These are phyloP conservation scores for Macrophomina phaseolina DNA, from an alignment of 2,329 filamentous ascomycete genomes.

Conservation along the genomic window DNA sequence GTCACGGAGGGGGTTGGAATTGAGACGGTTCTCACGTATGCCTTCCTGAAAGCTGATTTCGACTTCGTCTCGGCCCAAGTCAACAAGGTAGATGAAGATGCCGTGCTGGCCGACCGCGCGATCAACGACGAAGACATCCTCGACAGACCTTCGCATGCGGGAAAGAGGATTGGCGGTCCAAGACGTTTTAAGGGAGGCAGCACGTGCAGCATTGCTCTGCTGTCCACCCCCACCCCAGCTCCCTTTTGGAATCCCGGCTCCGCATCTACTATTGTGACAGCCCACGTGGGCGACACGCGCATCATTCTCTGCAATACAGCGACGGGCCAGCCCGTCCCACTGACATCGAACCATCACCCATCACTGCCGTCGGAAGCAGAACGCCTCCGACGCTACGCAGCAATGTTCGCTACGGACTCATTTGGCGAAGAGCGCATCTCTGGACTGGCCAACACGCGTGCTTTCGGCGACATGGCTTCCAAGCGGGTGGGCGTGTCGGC, in stretches of 20 bases:
- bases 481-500: constrained; percentile 95
- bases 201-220: constrained; percentile 86
- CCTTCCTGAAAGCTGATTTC: constrained; percentile 90
- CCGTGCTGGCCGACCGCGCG: constrained; percentile 73
- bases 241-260: constrained; percentile 95
- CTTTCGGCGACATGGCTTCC: constrained; percentile 89
- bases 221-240: constrained; percentile 87
- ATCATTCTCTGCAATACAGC: constrained; percentile 87
- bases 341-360: constrained; percentile 93
- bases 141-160: constrained; percentile 62
- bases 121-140: constrained; percentile 86
- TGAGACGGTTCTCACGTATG: constrained; percentile 84
- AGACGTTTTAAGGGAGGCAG: constrained; percentile 91
- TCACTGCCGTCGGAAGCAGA: constrained; percentile 83
- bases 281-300: constrained; percentile 92
- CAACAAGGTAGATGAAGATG: constrained; percentile 73
- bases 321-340: constrained; percentile 77
- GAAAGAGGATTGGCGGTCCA: constrained; percentile 68
- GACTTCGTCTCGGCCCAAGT: constrained; percentile 94
- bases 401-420: constrained; percentile 89
- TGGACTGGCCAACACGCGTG: constrained; percentile 89
- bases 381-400: constrained; percentile 82
- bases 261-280: constrained; percentile 80
- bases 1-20: constrained; percentile 61
- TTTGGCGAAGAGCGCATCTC: constrained; percentile 97